Base-by-base conservation (phyloP, 2,329 filamentous ascomycete species). In the Paraphaeosphaeria minitans region DNA sequence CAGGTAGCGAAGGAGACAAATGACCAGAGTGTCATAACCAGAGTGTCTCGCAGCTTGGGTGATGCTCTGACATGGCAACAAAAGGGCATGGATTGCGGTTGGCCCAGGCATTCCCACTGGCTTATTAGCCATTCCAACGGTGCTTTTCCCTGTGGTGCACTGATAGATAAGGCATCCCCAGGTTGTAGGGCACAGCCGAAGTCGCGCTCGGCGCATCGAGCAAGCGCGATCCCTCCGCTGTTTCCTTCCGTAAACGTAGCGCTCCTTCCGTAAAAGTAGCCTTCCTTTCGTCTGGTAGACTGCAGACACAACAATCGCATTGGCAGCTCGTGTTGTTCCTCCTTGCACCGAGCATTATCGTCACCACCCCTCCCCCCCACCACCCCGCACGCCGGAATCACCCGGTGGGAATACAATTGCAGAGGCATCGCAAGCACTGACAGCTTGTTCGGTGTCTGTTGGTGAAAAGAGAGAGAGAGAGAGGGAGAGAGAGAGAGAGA, bases 121-220 rank as follows among this genome's bases (percentile, higher is more conserved):
- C n/a, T n/a, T n/a, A n/a, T 47, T 41, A 53, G 55, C 55, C 45
- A 61, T 27, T 35, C 39, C 19, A 13, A 35, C 37, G 58, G 53
- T 61, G 62, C 62, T 60, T 65, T 63, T 61, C 53, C 57, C 31
- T 45, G 54, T 56, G 53, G 24, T 42, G 19, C 29, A 13, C 56
- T 56, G 62, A 65, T 63, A 65, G 62, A 65, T 63, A 65, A 65
- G 62, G 43, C 22, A 55, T n/a, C n/a, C 6, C n/a, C 41, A 35
- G 27, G n/a, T 24, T 35, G 41, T 37, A 35, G n/a, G n/a, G n/a
- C n/a, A 35, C 46, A 41, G 33, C 58, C 58, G 58, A 60, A 52
- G 48, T 57, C 60, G 55, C 57, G 42, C 52, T 21, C 53, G 24
- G 29, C 47, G 27, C 31, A 9, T 12, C 42, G 12, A 57, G 31